Base-by-base conservation (phyloP, 148 eudicot species). In the Vaccinium darrowii region DNA sequence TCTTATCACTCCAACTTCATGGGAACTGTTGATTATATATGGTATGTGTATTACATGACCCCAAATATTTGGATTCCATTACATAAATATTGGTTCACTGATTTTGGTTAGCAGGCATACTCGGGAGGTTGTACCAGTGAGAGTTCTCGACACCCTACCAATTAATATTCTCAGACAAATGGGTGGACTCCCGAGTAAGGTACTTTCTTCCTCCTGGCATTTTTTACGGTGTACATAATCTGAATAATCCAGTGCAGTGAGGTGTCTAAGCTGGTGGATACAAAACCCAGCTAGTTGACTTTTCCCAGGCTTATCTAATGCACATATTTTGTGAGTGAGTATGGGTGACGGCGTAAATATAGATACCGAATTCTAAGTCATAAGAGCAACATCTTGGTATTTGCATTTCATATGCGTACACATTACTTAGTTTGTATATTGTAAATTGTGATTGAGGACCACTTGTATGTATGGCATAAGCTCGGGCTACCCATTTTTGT, bases 21-120 rank as follows among this genome's bases (percentile, higher is more conserved):
- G 89, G 98, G 93, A 83, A 94, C 95, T 62, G 93, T 91, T 84
- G 98, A 94, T 88, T 94, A 91, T 84, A 90, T 94, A 89, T 94
- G 98, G 98, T 94, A 92, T 63, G 14, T 73, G 51, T 74, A 30
- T 65, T 11, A 8, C n/a, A 54, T 39, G 65, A 50, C 19, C 16
- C 1, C 0, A 8, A 8, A 18, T 80, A 52, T 47, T 52, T 8
- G 18, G 4, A 65, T 51, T 82, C 33, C 33, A 50, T 71, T 74
- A 33, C 25, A 81, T 71, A 43, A 85, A 52, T 85, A 14, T 30
- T 11, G 21, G 80, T 58, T 58, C 51, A 54, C 36, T 49, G 47
- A 81, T 27, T 74, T 53, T 74, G 62, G 75, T 86, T 84, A 47
- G 82, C 86, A 94, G 98, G 98, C 93, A 91, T 88, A 88, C 88